Evolutionary conservation across 2,329 filamentous ascomycete species (phyloP).

Genomic region (Teratosphaeria zuluensis): DNA sequence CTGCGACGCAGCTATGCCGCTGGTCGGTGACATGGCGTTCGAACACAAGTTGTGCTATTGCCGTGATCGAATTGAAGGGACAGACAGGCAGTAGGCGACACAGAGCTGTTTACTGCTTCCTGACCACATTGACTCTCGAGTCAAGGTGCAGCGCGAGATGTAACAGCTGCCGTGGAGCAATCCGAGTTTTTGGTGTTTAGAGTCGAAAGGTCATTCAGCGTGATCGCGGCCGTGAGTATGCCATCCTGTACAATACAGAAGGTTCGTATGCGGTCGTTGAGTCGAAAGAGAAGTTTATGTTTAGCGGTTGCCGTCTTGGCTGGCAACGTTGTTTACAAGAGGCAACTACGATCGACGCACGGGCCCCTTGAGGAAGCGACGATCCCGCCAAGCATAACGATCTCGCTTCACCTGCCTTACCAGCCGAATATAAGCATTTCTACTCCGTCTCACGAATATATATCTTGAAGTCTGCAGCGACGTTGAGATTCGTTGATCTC

Average conservation of each 20-base stretch:
- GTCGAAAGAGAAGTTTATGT: background rate
- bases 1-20: slow-evolving; percentile 48
- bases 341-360: background rate
- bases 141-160: slow-evolving; percentile 1
- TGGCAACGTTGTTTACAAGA: background rate
- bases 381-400: background rate
- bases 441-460: too few relatives aligned
- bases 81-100: background rate
- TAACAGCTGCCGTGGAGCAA: background rate
- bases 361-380: background rate
- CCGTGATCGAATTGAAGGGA: background rate
- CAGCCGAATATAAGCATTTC: too few relatives aligned
- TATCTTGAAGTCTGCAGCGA: too few relatives aligned
- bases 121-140: background rate
- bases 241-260: background rate
- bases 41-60: background rate
- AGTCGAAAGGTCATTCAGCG: background rate
- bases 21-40: slow-evolving; percentile 44
- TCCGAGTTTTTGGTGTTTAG: background rate
- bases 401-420: background rate
- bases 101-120: background rate
- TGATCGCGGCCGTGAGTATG: background rate
- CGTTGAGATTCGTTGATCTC: too few relatives aligned
- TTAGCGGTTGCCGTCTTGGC: background rate
- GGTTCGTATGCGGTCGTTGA: background rate